Evolutionary conservation across 2,329 filamentous ascomycete species (phyloP).

Genomic region (Neofusicoccum kwambonambiense): DNA sequence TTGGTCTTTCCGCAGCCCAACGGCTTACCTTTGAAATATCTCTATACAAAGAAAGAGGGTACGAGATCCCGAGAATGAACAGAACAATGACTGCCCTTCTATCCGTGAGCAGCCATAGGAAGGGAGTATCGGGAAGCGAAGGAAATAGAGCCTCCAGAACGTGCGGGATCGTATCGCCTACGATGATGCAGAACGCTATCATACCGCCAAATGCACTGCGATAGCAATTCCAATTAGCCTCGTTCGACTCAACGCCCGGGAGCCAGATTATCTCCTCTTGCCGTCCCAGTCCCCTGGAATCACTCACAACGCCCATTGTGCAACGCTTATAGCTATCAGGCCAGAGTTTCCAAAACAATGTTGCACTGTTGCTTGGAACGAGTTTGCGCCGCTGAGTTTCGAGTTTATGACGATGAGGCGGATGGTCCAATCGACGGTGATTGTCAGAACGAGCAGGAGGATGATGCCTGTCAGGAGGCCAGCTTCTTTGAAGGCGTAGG

Average conservation of each 20-base stretch:
- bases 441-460: constrained; percentile 74
- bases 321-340: constrained; percentile 82
- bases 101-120: constrained; percentile 79
- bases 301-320: constrained; percentile 85
- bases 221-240: background rate
- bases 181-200: constrained; percentile 96
- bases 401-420: constrained; percentile 95
- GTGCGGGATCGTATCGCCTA: constrained; percentile 93
- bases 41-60: constrained; percentile 86
- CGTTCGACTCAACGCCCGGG: background rate
- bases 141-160: constrained; percentile 84
- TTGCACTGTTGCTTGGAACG: constrained; percentile 93
- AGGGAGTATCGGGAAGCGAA: constrained; percentile 65
- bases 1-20: background rate
- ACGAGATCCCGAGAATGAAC: constrained; percentile 82
- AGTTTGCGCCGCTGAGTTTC: constrained; percentile 90
- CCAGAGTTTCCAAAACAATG: constrained; percentile 89
- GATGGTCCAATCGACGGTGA: constrained; percentile 96
- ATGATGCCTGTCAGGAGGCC: constrained; percentile 78
- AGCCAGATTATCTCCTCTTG: background rate
- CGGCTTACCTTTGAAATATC: constrained; percentile 86
- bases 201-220: constrained; percentile 87
- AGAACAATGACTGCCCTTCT: constrained; percentile 83
- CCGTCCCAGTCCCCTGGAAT: background rate
- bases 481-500: constrained; percentile 93